Evolutionary conservation across 2,329 filamentous ascomycete species (phyloP).

Genomic region (Fusarium armeniacum): DNA sequence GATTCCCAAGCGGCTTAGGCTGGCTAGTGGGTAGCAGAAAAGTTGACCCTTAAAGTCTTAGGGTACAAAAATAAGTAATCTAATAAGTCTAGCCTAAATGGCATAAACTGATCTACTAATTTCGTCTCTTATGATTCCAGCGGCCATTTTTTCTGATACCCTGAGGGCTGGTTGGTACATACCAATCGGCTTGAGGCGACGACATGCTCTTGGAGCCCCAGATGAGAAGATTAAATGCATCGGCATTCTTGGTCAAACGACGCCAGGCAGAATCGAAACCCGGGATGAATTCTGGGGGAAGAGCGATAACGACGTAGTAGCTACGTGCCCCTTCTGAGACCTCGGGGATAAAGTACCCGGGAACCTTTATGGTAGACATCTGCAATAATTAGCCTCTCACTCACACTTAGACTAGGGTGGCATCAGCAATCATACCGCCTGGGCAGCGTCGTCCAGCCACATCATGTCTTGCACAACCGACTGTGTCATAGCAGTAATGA

Average conservation of each 20-base stretch:
- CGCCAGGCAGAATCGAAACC: not conserved
- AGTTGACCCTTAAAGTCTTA: no score
- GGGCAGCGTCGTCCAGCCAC: slow-evolving; percentile 9
- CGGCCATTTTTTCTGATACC: no score
- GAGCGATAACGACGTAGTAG: not conserved
- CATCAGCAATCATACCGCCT: not conserved
- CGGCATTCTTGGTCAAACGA: not conserved
- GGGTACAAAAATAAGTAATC: no score
- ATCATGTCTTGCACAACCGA: slow-evolving; percentile 20
- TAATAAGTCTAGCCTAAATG: no score
- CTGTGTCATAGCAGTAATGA: slow-evolving; percentile 16
- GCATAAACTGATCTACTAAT: no score
- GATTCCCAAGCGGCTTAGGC: not conserved
- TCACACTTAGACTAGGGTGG: no score
- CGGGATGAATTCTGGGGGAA: not conserved
- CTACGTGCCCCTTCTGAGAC: not conserved
- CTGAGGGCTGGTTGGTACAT: not conserved
- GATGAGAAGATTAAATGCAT: not conserved
- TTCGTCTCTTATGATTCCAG: no score
- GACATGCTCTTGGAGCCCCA: not conserved
- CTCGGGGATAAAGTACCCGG: not conserved
- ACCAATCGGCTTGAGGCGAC: not conserved
- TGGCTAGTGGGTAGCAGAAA: no score
- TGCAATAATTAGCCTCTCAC: not conserved
- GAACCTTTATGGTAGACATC: not conserved